Evolutionary conservation across 2,329 filamentous ascomycete species (phyloP).

Genomic region (Ophiostoma pallidulum): DNA sequence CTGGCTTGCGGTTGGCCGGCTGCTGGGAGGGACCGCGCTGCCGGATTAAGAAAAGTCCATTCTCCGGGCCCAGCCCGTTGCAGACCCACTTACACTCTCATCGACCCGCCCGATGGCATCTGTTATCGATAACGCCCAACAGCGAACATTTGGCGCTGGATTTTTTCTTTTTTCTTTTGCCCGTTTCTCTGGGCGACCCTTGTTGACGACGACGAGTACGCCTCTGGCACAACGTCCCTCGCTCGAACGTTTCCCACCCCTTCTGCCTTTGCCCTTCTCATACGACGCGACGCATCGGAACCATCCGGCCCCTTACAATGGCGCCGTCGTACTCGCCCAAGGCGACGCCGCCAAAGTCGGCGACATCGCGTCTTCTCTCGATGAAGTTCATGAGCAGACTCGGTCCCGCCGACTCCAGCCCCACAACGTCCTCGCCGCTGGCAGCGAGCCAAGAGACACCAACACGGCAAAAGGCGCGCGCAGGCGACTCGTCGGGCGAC

Average conservation of each 20-base stretch:
- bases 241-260: not conserved
- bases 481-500: not conserved
- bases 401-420: constrained; percentile 45
- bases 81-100: not conserved
- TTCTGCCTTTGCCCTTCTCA: no score
- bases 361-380: constrained; percentile 75
- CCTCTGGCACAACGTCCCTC: no score
- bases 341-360: constrained; percentile 34
- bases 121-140: no score
- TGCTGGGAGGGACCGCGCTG: not conserved
- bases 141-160: no score
- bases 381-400: constrained; percentile 99
- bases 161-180: no score
- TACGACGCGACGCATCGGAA: no score
- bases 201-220: no score
- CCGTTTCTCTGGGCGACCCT: no score
- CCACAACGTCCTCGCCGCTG: constrained; percentile 8
- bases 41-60: constrained; percentile 6
- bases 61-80: not conserved
- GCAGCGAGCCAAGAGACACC: constrained; percentile 32
- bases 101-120: not conserved
- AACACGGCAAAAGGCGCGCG: constrained; percentile 6
- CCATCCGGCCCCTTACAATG: not conserved
- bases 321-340: constrained; percentile 12
- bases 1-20: constrained; percentile 12